Evolutionary conservation across 495 filamentous ascomycete genomes (phyloP).

Genomic region (Tricharina praecox): DNA sequence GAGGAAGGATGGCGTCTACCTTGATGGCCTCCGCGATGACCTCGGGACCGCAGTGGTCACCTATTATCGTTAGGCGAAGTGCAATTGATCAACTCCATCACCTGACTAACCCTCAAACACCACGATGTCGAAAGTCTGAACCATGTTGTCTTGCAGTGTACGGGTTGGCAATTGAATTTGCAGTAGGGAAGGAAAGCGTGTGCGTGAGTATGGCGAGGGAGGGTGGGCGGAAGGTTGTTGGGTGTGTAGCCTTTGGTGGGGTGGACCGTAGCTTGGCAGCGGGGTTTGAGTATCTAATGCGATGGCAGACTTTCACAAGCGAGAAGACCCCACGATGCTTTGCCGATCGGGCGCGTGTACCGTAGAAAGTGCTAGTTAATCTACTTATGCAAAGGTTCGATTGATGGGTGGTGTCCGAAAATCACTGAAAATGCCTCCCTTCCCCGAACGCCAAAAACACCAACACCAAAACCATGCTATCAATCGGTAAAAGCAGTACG

Average conservation of each 20-base stretch:
- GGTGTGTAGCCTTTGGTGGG: neutral
- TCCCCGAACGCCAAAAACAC: no score
- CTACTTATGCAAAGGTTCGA: no score
- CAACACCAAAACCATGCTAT: no score
- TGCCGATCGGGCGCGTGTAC: no score
- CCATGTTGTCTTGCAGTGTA: slow-evolving; percentile 1
- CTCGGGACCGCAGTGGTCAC: slow-evolving; percentile 93
- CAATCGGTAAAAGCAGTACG: no score
- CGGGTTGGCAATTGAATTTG: neutral
- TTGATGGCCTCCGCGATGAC: slow-evolving; percentile 35
- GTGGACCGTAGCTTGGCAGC: slow-evolving; percentile 4
- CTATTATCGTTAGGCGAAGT: slow-evolving; percentile 26
- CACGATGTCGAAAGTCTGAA: slow-evolving; percentile 36
- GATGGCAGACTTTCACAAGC: neutral
- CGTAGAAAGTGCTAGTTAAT: no score
- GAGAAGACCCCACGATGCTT: neutral
- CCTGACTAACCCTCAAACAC: slow-evolving; percentile 19
- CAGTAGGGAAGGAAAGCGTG: neutral
- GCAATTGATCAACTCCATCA: neutral
- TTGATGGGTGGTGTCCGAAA: no score
- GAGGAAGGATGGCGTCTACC: slow-evolving; percentile 3
- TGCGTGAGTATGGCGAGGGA: neutral
- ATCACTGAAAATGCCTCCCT: no score
- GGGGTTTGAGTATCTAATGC: neutral
- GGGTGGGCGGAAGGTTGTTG: neutral